These are phyloP conservation scores for Hypoxylon sp. DNA, from an alignment of 2,329 filamentous ascomycete genomes.

Conservation along the genomic window DNA sequence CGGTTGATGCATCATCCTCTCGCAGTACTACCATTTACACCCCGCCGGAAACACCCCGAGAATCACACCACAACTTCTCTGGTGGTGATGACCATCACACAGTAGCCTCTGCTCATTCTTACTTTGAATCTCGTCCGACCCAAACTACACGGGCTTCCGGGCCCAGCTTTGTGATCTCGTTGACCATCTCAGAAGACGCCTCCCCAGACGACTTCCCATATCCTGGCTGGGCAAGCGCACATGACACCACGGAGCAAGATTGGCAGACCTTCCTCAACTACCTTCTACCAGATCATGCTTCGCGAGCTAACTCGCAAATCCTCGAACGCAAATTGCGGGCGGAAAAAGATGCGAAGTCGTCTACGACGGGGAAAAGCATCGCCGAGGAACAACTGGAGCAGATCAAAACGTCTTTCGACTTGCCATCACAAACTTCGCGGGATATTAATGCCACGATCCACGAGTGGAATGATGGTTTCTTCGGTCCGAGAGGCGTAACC, in stretches of 20 bases:
- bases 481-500: slow-evolving; percentile 62
- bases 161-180: slow-evolving; percentile 49
- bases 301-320: slow-evolving; percentile 60
- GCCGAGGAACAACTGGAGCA: slow-evolving; percentile 59
- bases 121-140: slow-evolving; percentile 62
- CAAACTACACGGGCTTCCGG: slow-evolving; percentile 26
- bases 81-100: slow-evolving; percentile 47
- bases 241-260: slow-evolving; percentile 64
- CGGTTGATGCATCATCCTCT: slow-evolving; percentile 59
- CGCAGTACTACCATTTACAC: slow-evolving; percentile 63
- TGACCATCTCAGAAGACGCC: slow-evolving; percentile 54
- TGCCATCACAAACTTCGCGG: slow-evolving; percentile 43
- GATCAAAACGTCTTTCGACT: slow-evolving; percentile 49
- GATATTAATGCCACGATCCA: slow-evolving; percentile 58
- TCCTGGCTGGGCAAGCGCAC: slow-evolving; percentile 53
- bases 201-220: slow-evolving; percentile 61
- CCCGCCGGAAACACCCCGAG: slow-evolving; percentile 62
- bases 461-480: slow-evolving; percentile 71
- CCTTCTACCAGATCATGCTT: slow-evolving; percentile 63
- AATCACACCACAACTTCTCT: slow-evolving; percentile 49
- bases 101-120: slow-evolving; percentile 55
- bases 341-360: slow-evolving; percentile 52
- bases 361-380: slow-evolving; percentile 49
- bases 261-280: slow-evolving; percentile 72
- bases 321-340: slow-evolving; percentile 63